Evolutionary conservation across 352 stramenopile genomes (phyloP).

Genomic region (Phytophthora quininea): DNA sequence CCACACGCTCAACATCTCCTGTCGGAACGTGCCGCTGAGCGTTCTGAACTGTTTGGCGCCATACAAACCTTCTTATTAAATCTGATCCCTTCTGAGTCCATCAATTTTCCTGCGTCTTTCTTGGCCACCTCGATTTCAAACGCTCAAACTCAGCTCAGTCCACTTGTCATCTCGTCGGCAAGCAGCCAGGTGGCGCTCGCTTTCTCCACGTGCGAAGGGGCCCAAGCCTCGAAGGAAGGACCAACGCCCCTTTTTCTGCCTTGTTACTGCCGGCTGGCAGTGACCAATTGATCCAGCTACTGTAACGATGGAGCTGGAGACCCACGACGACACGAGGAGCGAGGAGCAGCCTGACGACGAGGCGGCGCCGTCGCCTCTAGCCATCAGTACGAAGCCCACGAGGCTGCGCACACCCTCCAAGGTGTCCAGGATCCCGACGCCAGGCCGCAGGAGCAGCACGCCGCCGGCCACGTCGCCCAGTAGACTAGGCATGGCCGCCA

Average conservation of each 20-base stretch:
- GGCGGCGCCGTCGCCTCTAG: conserved; percentile 24
- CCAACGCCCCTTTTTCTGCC: conserved; percentile 20
- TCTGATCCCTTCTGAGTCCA: neutral
- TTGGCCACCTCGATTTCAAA: neutral
- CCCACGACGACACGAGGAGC: conserved; percentile 18
- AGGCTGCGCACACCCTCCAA: conserved; percentile 28
- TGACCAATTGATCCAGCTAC: neutral
- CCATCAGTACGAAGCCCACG: conserved; percentile 18
- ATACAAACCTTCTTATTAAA: neutral
- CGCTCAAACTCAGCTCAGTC: neutral
- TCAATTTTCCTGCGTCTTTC: neutral
- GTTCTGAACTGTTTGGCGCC: neutral
- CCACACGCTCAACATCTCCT: too few species aligned
- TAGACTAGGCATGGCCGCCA: conserved; percentile 51
- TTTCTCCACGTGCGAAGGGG: conserved; percentile 1
- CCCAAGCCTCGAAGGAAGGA: conserved; percentile 18
- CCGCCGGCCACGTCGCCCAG: conserved; percentile 8
- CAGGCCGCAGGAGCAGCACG: conserved; percentile 13
- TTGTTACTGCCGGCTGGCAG: conserved; percentile 18
- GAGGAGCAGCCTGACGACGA: conserved; percentile 19
- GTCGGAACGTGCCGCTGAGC: neutral
- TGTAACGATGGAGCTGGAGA: neutral
- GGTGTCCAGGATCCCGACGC: conserved; percentile 33
- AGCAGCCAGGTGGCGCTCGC: neutral
- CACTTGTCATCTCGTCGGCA: neutral